Evolutionary conservation across 306 rosid genomes (phyloP), one percentile per base, ranked within the genome.

Genomic region (Begonia peltatifolia): DNA sequence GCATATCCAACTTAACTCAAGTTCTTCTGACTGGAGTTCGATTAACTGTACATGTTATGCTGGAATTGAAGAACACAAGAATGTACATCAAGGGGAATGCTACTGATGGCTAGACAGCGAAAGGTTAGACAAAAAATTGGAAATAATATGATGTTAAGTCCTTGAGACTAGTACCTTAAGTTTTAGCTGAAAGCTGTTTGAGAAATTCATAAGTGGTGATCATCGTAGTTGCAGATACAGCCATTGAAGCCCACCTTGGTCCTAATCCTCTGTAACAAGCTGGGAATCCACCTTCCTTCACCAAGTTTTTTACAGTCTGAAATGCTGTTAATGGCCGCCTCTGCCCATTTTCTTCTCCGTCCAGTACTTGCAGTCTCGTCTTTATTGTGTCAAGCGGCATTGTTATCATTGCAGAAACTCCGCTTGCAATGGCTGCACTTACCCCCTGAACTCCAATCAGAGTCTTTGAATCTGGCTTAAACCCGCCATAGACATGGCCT

Each of bases 231-330:
- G 97, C 94, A 47, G 97, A 90, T 82, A 90, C 64, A 10, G 95
- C 84, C 95, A 86, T 86, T 2, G 92, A 85, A 50, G 79, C 94
- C 95, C 95, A 90, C 67, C 97, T 80, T 10, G 97, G 97, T 1
- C 87, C 95, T 68, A 90, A 71, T 17, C 97, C 97, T 73, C 94
- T 76, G 58, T 90, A 90, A 71, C 95, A 90, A 63, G 97, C 97
- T 59, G 56, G 50, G 11, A 90, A 43, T 1, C 97, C 97, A 25
- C 95, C 94, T 69, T 90, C 95, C 57, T 61, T 90, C 53, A 80
- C 64, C 87, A 90, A 64, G 67, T 65, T 83, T 66, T 74, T 59
- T 16, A 85, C 79, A 0, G 95, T 83, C 52, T 85, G 95, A 57
- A 59, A 52, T 11, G 71, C 72, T 23, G 92, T 90, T 14, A 85